Evolutionary conservation across 768 basidiomycete genomes (phyloP), one percentile per base, ranked within the genome.

Genomic region (Infundibulicybe gibba): DNA sequence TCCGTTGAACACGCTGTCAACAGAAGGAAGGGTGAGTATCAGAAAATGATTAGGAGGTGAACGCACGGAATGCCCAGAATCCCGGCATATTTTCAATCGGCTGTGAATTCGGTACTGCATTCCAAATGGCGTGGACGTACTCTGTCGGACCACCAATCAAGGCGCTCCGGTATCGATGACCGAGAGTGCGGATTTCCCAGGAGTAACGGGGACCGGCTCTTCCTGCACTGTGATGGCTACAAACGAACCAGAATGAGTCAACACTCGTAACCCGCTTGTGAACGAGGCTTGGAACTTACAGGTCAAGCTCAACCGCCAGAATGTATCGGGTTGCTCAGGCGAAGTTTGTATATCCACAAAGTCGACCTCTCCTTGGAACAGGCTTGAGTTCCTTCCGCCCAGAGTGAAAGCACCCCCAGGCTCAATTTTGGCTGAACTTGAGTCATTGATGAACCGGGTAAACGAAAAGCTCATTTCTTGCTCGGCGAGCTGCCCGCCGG

Each of bases 81-180:
- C 94, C 95, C 35, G 68, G 53, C 56, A 67, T 66, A 25, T 50
- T 47, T 0, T 52, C 52, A 10, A 88, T 63, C 0, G 75, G 54
- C 15, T 58, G 48, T 1, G 87, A 68, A 17, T 80, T 79, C 8
- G 79, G 73, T 30, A 98, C 81, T 6, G 79, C n/a, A n/a, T n/a
- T n/a, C n/a, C n/a, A n/a, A n/a, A n/a, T n/a, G n/a, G n/a, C n/a
- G n/a, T n/a, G n/a, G 6, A 90, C 81, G 37, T 81, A 76, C 1
- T 52, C 61, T 0, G 80, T 64, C 0, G 97, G 94, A 0, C 85
- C 95, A 17, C 89, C 94, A 48, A 99, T 88, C 47, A 98, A 77
- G 2, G 94, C 0, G 95, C 97, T 17, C 94, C 94, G 1, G 94
- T 97, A 59, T 98, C 95, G 49, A 98, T 97, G 8, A 93, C 94